Base-by-base conservation (phyloP, 345 rosid genomes). In the Eucalyptus regnans region DNA sequence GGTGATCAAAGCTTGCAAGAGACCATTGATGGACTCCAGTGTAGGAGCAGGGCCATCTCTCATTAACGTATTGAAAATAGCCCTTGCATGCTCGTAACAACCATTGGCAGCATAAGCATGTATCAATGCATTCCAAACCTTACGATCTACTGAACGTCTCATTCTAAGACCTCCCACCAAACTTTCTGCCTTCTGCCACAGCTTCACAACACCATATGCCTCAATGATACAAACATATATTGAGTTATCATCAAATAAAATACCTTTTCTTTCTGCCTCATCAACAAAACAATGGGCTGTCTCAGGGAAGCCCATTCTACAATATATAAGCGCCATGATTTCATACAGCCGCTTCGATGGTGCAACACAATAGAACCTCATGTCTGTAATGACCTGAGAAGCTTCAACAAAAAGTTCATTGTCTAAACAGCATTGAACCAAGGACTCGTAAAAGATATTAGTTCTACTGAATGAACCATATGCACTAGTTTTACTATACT, bases 11-110 rank as follows among this genome's bases (percentile, higher is more conserved):
- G 98, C 99, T 86, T 95, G 96, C 93, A 97, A 93, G 86, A 97
- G 95, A 86, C 96, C 94, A 88, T 97, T 97, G 49, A 97, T 91
- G 90, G 99, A 95, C 89, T 96, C 97, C 80, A 97, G 95, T n/a
- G 96, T 95, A 84, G 99, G 99, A 84, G 95, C 91, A 88, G 98
- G 99, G 76, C 99, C 99, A 92, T 96, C 96, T 92, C 95, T 96
- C 97, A 95, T 94, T 97, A 97, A 96, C 3, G 95, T 95, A 92
- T 95, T 96, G 91, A 97, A 97, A 91, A 94, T 93, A 90, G 99
- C 99, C 91, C 99, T 96, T 23, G 97, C 99, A 37, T 93, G 93
- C 92, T 97, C 99, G 58, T 97, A 97, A 91, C 94, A 94, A 90
- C 99, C 99, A 93, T 97, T 95, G 87, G 92, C 95, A 86, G 99